A percentile compares a stretch with the other conserved stretches of the same genome.
Conservation (phyloP, 495 filamentous ascomycete genomes). For the Aspergillus heteromorphus region DNA sequence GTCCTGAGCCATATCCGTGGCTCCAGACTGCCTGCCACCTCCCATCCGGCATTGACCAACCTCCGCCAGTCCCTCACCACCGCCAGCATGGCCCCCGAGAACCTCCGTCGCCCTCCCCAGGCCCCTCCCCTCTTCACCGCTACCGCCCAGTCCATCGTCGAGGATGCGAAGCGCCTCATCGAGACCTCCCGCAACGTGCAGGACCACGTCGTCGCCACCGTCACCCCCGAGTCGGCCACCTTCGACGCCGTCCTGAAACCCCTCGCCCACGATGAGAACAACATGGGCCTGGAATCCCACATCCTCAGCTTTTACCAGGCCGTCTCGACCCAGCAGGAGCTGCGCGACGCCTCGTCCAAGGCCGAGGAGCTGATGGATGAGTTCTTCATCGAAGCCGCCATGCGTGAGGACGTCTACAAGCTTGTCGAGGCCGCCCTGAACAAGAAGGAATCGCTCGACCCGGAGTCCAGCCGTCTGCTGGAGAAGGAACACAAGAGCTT, state of each 20-base stretch:
- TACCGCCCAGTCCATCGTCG: slow-evolving; percentile 68
- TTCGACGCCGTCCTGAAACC: slow-evolving; percentile 63
- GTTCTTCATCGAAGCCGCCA: slow-evolving; percentile 58
- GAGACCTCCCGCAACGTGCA: slow-evolving; percentile 61
- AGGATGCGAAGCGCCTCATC: slow-evolving; percentile 71
- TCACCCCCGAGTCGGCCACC: slow-evolving; percentile 59
- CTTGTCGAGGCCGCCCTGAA: slow-evolving; percentile 57
- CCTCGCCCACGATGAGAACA: slow-evolving; percentile 64
- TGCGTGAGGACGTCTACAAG: slow-evolving; percentile 64
- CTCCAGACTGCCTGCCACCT: slow-evolving; percentile 22
- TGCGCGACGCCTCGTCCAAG: slow-evolving; percentile 67
- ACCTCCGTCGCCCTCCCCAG: slow-evolving; percentile 69
- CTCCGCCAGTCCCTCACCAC: slow-evolving; percentile 50
- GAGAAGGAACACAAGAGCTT: slow-evolving; percentile 67
- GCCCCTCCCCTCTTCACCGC: slow-evolving; percentile 80
- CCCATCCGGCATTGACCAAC: slow-evolving; percentile 16
- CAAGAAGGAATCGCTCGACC: slow-evolving; percentile 55
- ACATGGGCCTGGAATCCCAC: slow-evolving; percentile 50
- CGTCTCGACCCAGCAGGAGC: slow-evolving; percentile 60
- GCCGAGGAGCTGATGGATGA: slow-evolving; percentile 64
- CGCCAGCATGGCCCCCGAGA: slow-evolving; percentile 60
- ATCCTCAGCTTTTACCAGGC: slow-evolving; percentile 77
- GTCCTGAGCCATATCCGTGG: slow-evolving; percentile 58
- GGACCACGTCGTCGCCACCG: slow-evolving; percentile 65
- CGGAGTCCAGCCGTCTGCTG: slow-evolving; percentile 57